Conservation (phyloP, 257 asterid genomes). For the Nicotiana noctiflora region DNA sequence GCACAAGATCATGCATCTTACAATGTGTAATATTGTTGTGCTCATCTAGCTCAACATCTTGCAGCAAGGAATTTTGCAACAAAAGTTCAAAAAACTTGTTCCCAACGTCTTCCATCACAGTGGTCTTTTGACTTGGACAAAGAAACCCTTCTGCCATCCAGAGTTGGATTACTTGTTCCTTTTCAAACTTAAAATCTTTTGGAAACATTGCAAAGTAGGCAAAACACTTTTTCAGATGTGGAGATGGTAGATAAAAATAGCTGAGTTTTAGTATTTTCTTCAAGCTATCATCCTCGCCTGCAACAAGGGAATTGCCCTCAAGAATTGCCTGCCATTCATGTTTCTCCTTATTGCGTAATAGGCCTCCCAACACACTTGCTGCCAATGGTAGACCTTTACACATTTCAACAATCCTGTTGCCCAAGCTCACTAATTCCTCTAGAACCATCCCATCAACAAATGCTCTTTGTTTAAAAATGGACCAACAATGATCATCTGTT, state of each 20-base stretch:
- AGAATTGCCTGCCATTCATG: conserved; percentile 14
- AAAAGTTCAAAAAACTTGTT: too few relatives aligned
- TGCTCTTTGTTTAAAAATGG: conserved; percentile 14
- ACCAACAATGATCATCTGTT: conserved; percentile 11
- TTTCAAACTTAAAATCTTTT: conserved; percentile 11
- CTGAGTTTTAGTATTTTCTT: conserved; percentile 17
- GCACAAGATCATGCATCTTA: too few relatives aligned
- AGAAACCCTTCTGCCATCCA: conserved; percentile 26
- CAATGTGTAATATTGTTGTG: too few relatives aligned
- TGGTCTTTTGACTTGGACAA: too few relatives aligned
- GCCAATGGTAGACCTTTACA: conserved; percentile 21
- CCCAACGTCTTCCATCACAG: too few relatives aligned
- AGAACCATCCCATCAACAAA: background rate
- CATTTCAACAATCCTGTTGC: background rate
- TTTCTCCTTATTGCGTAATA: conserved; percentile 4
- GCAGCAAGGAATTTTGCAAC: too few relatives aligned
- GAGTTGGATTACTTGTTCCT: conserved; percentile 10
- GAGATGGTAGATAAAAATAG: conserved; percentile 14
- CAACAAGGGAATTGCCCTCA: background rate
- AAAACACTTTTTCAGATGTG: conserved; percentile 15
- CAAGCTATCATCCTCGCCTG: background rate
- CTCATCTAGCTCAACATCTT: too few relatives aligned
- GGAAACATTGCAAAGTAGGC: conserved; percentile 16
- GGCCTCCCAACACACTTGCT: conserved; percentile 8
- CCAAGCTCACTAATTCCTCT: conserved; percentile 1